Base-by-base conservation (phyloP, 768 basidiomycete species). In the Inosperma sp. region DNA sequence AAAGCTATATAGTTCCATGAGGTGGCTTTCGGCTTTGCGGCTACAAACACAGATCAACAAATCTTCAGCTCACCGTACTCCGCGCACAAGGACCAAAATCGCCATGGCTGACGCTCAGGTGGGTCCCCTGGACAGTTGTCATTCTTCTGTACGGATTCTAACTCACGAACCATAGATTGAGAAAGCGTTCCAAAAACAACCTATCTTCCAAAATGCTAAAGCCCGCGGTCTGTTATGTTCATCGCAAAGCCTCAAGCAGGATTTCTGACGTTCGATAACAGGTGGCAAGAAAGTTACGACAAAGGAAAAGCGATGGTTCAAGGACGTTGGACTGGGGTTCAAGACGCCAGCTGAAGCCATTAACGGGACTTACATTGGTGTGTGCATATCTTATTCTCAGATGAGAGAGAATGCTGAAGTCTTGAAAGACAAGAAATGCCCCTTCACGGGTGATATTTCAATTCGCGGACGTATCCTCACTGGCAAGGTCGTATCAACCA, bases 391-490 rank as follows among this genome's bases (percentile, higher is more conserved):
- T 49, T 39, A n/a, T 31, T 16, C 26, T 25, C 43, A 7, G 41
- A 14, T 9, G 16, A 4, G 13, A 26, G 21, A 30, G 40, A 49
- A 23, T 46, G 36, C 37, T 30, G 39, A 25, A 26, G 40, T 27
- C 37, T 34, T 33, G 36, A 27, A 62, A 93, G 96, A 99, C 83
- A 98, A 98, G 81, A 99, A 99, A 76, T 99, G 96, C 78, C 96
- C 96, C 22, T 99, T 97, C 81, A 94, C 92, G 58, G 90, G 95
- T 58, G 78, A 93, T 60, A 77, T 99, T 63, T 98, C 96, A 50
- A 99, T 99, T 70, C 95, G 96, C 67, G 96, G 96, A 49, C 94
- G 96, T 64, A 99, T 99, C 74, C 77, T 99, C 56, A 95, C 93
- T 43, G 96, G 96, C 70, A 91, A 91, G 71, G 95, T 99, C 56